Evolutionary conservation across 257 asterid genomes (phyloP), one percentile per base, ranked within the genome.

Genomic region (Apocynum venetum): DNA sequence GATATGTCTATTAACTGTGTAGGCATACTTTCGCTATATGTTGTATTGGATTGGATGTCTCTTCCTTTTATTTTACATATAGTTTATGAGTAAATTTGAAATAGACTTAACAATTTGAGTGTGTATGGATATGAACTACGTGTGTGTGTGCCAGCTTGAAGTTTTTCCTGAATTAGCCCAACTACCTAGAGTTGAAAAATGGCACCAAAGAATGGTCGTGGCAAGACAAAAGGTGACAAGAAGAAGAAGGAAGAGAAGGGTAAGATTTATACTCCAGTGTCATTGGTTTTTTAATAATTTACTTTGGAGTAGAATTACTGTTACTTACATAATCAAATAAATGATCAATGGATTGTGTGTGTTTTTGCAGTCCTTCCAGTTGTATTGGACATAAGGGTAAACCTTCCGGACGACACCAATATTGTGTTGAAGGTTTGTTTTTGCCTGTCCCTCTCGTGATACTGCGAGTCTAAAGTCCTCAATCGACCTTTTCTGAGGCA

Each of bases 241-340:
- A 94, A 91, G 92, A 94, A 90, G 96, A 92, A 91, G 74, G 97
- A 94, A 82, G 98, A 92, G 81, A 94, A 92, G 83, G 95, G 97
- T 92, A 83, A 48, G 64, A 25, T 13, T 7, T 56, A 14, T 13
- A 51, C 2, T 49, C 13, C 1, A 7, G 11, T 49, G 13, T 49
- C 13, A 49, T 49, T 49, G 5, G 56, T 15, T 52, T 53, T 53
- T 53, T 5, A 53, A 15, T 53, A 53, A 53, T 53, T 53, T 14
- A 52, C 10, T 19, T 13, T 3, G 17, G 60, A 19, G 13, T 53
- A 4, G 17, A 15, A 3, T 52, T 1, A 52, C 4, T 53, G 19
- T 17, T 53, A 3, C 20, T 1, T 53, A 15, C 1, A 53, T 53
- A 53, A 53, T 53, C 60, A 53, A 55, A 15, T 52, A 19, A 20